Evolutionary conservation across 2,329 filamentous ascomycete genomes (phyloP).

Genomic region (Ceratocystis alfenasii): DNA sequence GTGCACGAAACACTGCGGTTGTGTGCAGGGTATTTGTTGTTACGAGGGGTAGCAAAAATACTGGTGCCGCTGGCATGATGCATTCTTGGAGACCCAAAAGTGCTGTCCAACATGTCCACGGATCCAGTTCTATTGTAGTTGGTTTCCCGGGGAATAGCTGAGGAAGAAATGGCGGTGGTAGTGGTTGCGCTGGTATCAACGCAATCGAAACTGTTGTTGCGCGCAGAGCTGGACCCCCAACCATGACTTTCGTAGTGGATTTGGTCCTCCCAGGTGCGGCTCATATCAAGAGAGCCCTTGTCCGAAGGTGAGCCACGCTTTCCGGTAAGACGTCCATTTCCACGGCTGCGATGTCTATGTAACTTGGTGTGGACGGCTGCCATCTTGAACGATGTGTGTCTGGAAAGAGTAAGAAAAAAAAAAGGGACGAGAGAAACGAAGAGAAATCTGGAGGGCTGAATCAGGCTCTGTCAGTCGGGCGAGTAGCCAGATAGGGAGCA

Average conservation of each 20-base stretch:
- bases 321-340: slow-evolving; percentile 33
- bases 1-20: slow-evolving; percentile 47
- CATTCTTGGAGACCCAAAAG: slow-evolving; percentile 14
- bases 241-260: slow-evolving; percentile 31
- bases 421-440: slow-evolving; percentile 22
- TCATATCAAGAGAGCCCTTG: slow-evolving; percentile 51
- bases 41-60: slow-evolving; percentile 21
- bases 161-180: slow-evolving; percentile 23
- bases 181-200: slow-evolving; percentile 29
- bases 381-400: slow-evolving; percentile 23
- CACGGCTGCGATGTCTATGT: slow-evolving; percentile 24
- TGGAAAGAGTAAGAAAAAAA: slow-evolving; percentile 23
- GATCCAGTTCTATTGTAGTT: slow-evolving; percentile 14
- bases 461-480: background rate
- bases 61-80: slow-evolving; percentile 12
- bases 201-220: slow-evolving; percentile 39
- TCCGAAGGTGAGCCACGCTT: slow-evolving; percentile 47
- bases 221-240: slow-evolving; percentile 26
- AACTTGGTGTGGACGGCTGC: slow-evolving; percentile 24
- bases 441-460: background rate
- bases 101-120: slow-evolving; percentile 10
- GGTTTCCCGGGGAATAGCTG: slow-evolving; percentile 13
- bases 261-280: slow-evolving; percentile 48
- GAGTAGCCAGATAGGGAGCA: background rate
- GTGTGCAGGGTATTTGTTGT: slow-evolving; percentile 39